Percentiles rank a stretch among this genome's conserved stretches.
These are phyloP conservation scores for Leavenworthia alabamica DNA, from an alignment of 345 rosid species.

Conservation along the genomic window DNA sequence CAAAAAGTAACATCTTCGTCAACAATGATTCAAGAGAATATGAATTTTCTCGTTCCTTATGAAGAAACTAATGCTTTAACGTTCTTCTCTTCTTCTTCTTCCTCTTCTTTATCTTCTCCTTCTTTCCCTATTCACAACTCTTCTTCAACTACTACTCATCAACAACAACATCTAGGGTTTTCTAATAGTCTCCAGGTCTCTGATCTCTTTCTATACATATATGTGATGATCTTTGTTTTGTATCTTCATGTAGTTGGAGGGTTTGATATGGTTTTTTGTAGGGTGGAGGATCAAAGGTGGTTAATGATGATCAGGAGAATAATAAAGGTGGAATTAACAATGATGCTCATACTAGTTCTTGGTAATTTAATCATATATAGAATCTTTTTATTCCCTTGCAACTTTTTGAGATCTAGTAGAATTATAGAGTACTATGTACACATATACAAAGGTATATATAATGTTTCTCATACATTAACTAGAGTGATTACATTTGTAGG, in stretches of 20 bases:
- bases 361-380: constrained; percentile 18
- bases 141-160: constrained; percentile 25
- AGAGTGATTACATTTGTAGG: constrained; percentile 35
- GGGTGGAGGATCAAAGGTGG: constrained; percentile 32
- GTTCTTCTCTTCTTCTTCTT: constrained; percentile 52
- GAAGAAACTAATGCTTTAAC: constrained; percentile 70
- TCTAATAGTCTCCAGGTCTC: constrained; percentile 37
- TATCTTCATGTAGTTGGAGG: not conserved
- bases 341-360: constrained; percentile 29
- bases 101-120: constrained; percentile 34
- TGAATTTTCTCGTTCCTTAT: constrained; percentile 62
- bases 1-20: constrained; percentile 57
- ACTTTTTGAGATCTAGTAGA: not conserved
- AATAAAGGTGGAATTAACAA: constrained; percentile 17
- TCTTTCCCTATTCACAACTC: constrained; percentile 33
- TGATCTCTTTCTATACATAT: not conserved
- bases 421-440: not conserved
- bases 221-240: not conserved
- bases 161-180: constrained; percentile 45
- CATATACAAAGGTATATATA: not conserved
- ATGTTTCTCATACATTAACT: not conserved
- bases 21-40: constrained; percentile 50
- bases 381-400: not conserved
- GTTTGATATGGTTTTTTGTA: constrained; percentile 9
- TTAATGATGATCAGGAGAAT: constrained; percentile 21